Percentiles rank a stretch among this genome's conserved stretches.
phyloP scores from a whole-genome alignment of 805 yeast species.

The Starmerella vitae region DNA sequence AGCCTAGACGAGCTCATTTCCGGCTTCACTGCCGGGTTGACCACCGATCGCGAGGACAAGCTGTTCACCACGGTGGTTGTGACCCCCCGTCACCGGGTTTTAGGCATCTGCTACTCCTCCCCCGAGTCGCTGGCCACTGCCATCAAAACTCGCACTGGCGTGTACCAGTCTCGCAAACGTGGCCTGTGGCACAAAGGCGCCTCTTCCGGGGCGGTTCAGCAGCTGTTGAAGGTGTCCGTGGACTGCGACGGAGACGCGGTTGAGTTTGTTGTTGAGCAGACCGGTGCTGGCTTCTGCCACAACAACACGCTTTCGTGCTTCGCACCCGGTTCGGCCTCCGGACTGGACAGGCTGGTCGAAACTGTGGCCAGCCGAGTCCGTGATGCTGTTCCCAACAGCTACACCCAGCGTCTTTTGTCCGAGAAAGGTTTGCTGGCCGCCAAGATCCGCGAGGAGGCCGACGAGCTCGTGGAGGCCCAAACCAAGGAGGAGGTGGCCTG shows the following conservation, averaged over 20 bases:
- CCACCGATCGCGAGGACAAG: slow-evolving; percentile 65
- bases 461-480: slow-evolving; percentile 80
- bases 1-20: slow-evolving; percentile 8
- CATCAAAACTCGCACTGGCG: slow-evolving; percentile 68
- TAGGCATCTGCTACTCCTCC: slow-evolving; percentile 89
- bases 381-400: slow-evolving; percentile 77
- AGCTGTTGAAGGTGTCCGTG: slow-evolving; percentile 45
- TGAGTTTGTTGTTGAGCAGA: slow-evolving; percentile 72
- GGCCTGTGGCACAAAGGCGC: slow-evolving; percentile 95
- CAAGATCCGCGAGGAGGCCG: slow-evolving; percentile 87
- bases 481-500: slow-evolving; percentile 62
- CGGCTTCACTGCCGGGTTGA: slow-evolving; percentile 7
- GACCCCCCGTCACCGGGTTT: slow-evolving; percentile 50
- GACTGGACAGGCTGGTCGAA: slow-evolving; percentile 54
- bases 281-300: slow-evolving; percentile 89
- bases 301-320: slow-evolving; percentile 70
- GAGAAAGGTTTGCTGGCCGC: slow-evolving; percentile 68
- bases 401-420: slow-evolving; percentile 73
- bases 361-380: slow-evolving; percentile 48
- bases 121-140: slow-evolving; percentile 70
- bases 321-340: slow-evolving; percentile 41
- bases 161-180: slow-evolving; percentile 77
- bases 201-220: slow-evolving; percentile 92
- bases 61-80: slow-evolving; percentile 74
- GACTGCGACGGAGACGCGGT: slow-evolving; percentile 93